phyloP scores from a whole-genome alignment of 805 yeast species.

The Peterozyma xylosa region DNA sequence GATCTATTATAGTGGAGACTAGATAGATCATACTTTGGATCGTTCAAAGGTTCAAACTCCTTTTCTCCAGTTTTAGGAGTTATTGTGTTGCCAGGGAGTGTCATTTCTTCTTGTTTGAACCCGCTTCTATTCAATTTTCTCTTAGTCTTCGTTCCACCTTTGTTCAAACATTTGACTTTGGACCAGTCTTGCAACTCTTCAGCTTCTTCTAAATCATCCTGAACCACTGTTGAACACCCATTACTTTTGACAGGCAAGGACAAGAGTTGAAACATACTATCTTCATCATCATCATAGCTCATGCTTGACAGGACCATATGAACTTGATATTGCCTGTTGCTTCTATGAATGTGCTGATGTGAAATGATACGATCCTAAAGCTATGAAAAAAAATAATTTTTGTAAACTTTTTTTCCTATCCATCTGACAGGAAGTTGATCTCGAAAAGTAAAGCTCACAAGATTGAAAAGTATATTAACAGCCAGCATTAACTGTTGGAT shows the following conservation, averaged over 20 bases:
- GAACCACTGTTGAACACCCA: conserved; percentile 2
- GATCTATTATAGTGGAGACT: conserved; percentile 45
- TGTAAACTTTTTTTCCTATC: no score
- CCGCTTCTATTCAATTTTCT: conserved; percentile 3
- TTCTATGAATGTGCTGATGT: no score
- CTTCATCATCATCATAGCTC: conserved; percentile 7
- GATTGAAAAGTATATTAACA: no score
- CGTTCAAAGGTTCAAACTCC: conserved; percentile 60
- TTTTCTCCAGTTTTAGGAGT: conserved; percentile 63
- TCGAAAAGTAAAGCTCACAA: no score
- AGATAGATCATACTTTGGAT: conserved; percentile 18
- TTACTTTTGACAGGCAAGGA: not conserved
- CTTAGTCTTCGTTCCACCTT: not conserved
- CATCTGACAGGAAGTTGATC: no score
- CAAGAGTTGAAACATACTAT: not conserved
- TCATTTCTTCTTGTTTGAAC: no score
- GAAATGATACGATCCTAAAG: no score
- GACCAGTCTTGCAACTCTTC: conserved; percentile 51
- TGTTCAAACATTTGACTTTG: conserved; percentile 19
- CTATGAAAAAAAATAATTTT: no score
- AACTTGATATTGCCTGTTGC: no score
- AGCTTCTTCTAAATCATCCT: conserved; percentile 24
- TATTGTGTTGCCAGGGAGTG: no score
- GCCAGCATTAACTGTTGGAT: no score
- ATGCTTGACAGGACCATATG: no score